These are phyloP conservation scores for Acanthochlamys bracteata DNA, from an alignment of 106 monocot genomes.

Conservation along the genomic window DNA sequence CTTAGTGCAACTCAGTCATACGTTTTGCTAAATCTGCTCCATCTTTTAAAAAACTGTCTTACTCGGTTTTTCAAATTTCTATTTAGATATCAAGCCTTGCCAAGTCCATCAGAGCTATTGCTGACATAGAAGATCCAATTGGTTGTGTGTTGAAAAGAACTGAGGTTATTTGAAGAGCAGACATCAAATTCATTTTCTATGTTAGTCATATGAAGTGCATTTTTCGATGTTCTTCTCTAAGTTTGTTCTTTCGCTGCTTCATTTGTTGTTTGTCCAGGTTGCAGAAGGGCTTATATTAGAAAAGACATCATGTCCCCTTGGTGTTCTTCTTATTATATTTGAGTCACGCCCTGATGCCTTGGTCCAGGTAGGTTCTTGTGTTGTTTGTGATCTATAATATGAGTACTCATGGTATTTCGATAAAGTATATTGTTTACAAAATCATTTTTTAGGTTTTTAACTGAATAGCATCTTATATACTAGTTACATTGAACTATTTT, in stretches of 20 bases:
- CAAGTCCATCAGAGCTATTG: slow-evolving; percentile 77
- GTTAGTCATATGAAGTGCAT: too few species aligned
- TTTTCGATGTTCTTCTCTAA: background rate
- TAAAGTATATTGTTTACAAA: too few species aligned
- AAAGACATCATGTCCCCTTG: slow-evolving; percentile 68
- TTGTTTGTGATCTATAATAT: too few species aligned
- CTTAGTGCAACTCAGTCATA: background rate
- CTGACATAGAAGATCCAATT: slow-evolving; percentile 91
- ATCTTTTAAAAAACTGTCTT: background rate
- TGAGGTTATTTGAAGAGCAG: slow-evolving; percentile 32
- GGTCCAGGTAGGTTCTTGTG: slow-evolving; percentile 62
- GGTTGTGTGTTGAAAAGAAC: slow-evolving; percentile 49
- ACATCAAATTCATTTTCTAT: too few species aligned
- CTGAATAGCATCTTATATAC: too few species aligned
- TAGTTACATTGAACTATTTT: too few species aligned
- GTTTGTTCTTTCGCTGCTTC: background rate
- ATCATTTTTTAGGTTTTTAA: too few species aligned
- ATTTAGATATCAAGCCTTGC: slow-evolving; percentile 77
- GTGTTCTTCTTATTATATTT: slow-evolving; percentile 88
- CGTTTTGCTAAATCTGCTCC: background rate
- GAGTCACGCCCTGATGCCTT: slow-evolving; percentile 95
- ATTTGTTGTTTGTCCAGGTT: slow-evolving; percentile 30
- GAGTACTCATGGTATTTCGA: too few species aligned
- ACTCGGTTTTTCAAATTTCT: background rate
- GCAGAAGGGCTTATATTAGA: slow-evolving; percentile 83